Evolutionary conservation across 108 stramenopile genomes (phyloP).

Genomic region (Nitzschia putrida): DNA sequence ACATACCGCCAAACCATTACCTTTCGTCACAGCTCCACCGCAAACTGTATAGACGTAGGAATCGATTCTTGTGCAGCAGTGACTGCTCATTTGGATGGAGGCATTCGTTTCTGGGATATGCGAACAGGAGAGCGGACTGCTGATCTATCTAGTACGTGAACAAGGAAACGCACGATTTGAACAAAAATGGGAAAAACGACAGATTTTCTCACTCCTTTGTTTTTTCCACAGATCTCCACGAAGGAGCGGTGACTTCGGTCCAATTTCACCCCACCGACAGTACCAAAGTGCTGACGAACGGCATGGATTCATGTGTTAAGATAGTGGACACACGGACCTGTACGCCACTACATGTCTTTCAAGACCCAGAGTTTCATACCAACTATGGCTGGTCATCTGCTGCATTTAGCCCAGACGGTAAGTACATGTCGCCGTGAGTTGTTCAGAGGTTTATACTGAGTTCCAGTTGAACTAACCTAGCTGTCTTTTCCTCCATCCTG

Average conservation of each 20-base stretch:
- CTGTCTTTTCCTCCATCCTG: too few relatives aligned
- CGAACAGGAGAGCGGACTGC: slow-evolving; percentile 54
- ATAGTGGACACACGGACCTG: slow-evolving; percentile 66
- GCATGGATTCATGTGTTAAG: slow-evolving; percentile 71
- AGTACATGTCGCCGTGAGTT: neutral
- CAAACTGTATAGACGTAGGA: slow-evolving; percentile 70
- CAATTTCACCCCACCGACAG: slow-evolving; percentile 65
- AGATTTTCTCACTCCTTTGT: neutral
- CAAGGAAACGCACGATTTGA: neutral
- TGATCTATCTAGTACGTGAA: slow-evolving; percentile 53
- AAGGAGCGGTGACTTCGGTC: slow-evolving; percentile 73
- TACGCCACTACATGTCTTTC: slow-evolving; percentile 49
- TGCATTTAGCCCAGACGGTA: slow-evolving; percentile 78
- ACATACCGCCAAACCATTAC: slow-evolving; percentile 78
- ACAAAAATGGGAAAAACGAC: neutral
- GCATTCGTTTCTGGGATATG: slow-evolving; percentile 75
- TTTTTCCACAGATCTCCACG: slow-evolving; percentile 49
- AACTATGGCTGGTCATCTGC: slow-evolving; percentile 40
- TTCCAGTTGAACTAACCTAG: too few relatives aligned
- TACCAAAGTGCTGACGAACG: slow-evolving; percentile 71
- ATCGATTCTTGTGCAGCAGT: slow-evolving; percentile 41
- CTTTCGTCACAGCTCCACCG: slow-evolving; percentile 70
- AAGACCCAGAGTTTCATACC: slow-evolving; percentile 51
- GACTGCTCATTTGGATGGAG: slow-evolving; percentile 81
- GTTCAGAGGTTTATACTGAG: neutral